phyloP scores from a whole-genome alignment of 148 eudicot species.

The Nepenthes mirabilis region DNA sequence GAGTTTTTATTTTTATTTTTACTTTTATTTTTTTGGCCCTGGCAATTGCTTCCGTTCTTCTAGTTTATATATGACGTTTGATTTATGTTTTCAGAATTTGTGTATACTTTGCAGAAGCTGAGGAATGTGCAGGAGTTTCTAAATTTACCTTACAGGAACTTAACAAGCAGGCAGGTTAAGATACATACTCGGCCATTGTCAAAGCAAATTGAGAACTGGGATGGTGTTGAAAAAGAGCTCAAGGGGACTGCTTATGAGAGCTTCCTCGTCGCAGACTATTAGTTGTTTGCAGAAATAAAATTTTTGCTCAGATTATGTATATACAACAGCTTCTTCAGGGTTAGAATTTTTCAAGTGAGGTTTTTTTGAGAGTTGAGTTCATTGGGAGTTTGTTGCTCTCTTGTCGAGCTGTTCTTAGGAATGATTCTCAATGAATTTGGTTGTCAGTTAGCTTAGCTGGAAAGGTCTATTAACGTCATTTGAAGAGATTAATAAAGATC shows the following conservation, averaged over 20 bases:
- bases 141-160: conserved; percentile 33
- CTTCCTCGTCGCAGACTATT: conserved; percentile 32
- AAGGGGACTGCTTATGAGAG: conserved; percentile 42
- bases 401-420: no score
- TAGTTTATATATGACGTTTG: background rate
- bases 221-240: conserved; percentile 32
- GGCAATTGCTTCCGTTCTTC: background rate
- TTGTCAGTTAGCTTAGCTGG: no score
- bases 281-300: no score
- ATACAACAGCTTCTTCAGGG: no score
- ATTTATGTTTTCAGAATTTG: background rate
- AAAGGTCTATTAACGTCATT: no score
- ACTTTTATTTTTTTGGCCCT: background rate
- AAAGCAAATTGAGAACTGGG: conserved; percentile 45
- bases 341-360: no score
- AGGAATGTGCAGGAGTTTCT: conserved; percentile 50
- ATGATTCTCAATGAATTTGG: no score
- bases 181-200: conserved; percentile 47
- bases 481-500: no score
- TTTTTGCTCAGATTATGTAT: no score
- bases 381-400: no score
- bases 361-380: no score
- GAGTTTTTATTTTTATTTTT: conserved; percentile 7
- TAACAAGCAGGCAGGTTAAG: conserved; percentile 55
- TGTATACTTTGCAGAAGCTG: conserved; percentile 32